A percentile compares a stretch with the other conserved stretches of the same genome.
These are phyloP conservation scores for Mycogone perniciosa DNA, from an alignment of 2,329 filamentous ascomycete species.

Conservation along the genomic window DNA sequence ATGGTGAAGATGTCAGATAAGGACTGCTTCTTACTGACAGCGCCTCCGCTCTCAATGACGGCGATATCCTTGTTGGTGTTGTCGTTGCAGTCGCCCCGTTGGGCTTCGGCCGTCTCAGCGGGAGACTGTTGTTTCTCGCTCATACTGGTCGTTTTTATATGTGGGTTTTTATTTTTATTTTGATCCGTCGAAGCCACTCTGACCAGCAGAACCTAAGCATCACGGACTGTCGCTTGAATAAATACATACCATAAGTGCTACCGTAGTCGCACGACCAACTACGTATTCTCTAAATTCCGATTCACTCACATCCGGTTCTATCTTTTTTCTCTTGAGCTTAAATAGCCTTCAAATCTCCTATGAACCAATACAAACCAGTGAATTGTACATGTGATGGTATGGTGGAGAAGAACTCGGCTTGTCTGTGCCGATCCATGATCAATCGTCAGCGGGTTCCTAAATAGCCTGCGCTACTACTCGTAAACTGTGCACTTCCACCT, in stretches of 20 bases:
- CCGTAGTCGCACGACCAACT: too few relatives aligned
- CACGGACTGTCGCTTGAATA: too few relatives aligned
- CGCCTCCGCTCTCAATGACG: not conserved
- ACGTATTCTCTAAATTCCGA: too few relatives aligned
- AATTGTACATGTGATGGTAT: constrained; percentile 7
- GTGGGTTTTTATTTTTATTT: not conserved
- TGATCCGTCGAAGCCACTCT: not conserved
- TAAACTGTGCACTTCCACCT: too few relatives aligned
- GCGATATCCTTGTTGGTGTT: not conserved
- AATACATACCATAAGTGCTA: too few relatives aligned
- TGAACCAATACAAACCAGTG: constrained; percentile 7
- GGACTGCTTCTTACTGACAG: constrained; percentile 14
- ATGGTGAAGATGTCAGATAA: constrained; percentile 23
- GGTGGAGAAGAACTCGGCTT: constrained; percentile 9
- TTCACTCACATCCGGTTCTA: too few relatives aligned
- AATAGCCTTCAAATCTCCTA: not conserved
- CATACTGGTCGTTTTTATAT: not conserved
- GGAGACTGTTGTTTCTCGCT: not conserved
- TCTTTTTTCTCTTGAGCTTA: too few relatives aligned
- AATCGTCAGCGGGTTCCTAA: not conserved
- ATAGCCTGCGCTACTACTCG: not conserved
- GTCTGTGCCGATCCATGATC: constrained; percentile 1
- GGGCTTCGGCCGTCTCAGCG: not conserved
- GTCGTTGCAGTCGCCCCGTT: not conserved
- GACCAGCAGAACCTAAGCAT: too few relatives aligned